Conservation (phyloP, 2,329 filamentous ascomycete species). For the Colletotrichum ledebouriae region DNA sequence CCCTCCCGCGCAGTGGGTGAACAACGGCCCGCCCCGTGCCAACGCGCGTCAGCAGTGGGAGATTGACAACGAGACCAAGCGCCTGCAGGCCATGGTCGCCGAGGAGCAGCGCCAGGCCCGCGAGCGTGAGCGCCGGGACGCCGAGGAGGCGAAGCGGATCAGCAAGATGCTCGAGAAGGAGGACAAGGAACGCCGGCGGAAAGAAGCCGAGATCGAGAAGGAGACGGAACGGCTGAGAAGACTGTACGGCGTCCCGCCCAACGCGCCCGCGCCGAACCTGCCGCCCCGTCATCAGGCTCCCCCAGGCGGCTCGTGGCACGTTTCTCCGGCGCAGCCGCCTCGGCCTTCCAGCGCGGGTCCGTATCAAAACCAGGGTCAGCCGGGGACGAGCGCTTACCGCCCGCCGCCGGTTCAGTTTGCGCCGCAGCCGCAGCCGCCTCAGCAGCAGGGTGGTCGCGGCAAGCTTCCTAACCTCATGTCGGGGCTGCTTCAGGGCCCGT, state of each 20-base stretch:
- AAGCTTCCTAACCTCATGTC: conserved; percentile 48
- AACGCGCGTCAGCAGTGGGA: conserved; percentile 54
- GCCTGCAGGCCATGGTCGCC: conserved; percentile 70
- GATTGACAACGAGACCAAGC: conserved; percentile 82
- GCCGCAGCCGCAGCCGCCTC: conserved; percentile 40
- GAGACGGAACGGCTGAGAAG: conserved; percentile 86
- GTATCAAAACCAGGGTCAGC: conserved; percentile 31
- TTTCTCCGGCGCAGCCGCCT: conserved; percentile 42
- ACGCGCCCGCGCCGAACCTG: conserved; percentile 53
- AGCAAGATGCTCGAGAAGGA: conserved; percentile 77
- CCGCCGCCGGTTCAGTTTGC: conserved; percentile 46
- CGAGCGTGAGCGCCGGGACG: conserved; percentile 67
- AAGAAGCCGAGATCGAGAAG: conserved; percentile 74
- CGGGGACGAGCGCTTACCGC: conserved; percentile 37
- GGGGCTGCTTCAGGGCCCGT: conserved; percentile 49
- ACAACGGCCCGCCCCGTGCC: conserved; percentile 48
- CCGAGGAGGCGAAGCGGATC: conserved; percentile 64
- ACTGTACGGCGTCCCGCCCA: conserved; percentile 70
- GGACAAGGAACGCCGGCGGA: conserved; percentile 68
- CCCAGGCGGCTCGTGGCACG: conserved; percentile 28
- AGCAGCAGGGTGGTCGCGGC: conserved; percentile 43
- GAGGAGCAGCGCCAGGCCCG: conserved; percentile 65
- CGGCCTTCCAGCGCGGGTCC: conserved; percentile 37
- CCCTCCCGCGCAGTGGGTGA: conserved; percentile 40
- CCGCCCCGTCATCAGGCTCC: conserved; percentile 45